Base-by-base conservation (phyloP, 345 rosid genomes). In the Aquilaria malaccensis region DNA sequence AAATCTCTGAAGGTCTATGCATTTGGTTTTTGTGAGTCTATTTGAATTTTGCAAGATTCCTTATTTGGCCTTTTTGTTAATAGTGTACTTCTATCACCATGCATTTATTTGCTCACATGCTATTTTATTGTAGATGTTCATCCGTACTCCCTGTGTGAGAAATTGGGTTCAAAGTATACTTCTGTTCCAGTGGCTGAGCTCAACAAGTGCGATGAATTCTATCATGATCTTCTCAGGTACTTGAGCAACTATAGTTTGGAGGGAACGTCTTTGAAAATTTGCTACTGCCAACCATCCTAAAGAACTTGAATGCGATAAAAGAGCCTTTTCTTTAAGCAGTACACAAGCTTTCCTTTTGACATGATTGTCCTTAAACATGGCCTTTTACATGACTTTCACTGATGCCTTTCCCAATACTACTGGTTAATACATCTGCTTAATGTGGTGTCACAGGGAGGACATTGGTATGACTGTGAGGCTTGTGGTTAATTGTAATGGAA, bases 181-280 rank as follows among this genome's bases (percentile, higher is more conserved):
- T 82, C 90, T 61, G 5, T 85, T 61, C 75, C 91, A 52, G 67
- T 63, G 1, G 72, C 48, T 66, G 87, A 89, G 69, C 76, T 89
- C 61, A 78, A 72, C 59, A 83, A 74, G 66, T 52, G 74, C 46
- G 70, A 64, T 29, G 82, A 78, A 30, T 80, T 93, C 69, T 93
- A 87, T 70, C 67, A 81, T 72, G 98, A 89, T 76, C 97, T 93
- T 75, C 96, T 93, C 69, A 89, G 96, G 98, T 84, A 81, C 60
- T 32, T 33, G 51, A 51, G 29, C 55, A 45, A 30, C 45, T 32
- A 43, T 53, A 33, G 45, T 14, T 62, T 45, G 45, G 56, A 50
- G 33, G 49, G 30, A 12, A 13, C 11, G 12, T 33, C 13, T 41
- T 53, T 31, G 6, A 56, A 46, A 56, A 14, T 59, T 59, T 56